Conservation (phyloP, 2,329 filamentous ascomycete genomes). For the Colletotrichum sp. region DNA sequence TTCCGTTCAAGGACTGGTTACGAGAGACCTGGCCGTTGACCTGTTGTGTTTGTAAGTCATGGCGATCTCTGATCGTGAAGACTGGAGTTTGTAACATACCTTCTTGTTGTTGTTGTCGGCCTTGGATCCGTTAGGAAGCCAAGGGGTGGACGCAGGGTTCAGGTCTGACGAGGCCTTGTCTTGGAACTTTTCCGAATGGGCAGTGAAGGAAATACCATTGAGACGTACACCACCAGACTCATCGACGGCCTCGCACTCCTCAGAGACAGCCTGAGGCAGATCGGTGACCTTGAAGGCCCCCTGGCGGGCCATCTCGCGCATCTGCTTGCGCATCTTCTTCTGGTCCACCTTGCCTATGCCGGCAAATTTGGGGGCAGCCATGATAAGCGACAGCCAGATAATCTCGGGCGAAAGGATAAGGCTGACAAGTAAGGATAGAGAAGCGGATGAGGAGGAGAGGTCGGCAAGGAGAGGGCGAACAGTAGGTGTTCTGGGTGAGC, state of each 20-base stretch:
- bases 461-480: not conserved
- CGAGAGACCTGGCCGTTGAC: not conserved
- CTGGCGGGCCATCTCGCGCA: not conserved
- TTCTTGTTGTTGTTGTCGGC: not conserved
- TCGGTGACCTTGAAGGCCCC: not conserved
- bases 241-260: not conserved
- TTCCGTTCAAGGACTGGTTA: not conserved
- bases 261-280: not conserved
- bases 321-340: not conserved
- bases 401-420: not conserved
- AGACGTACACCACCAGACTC: slow-evolving; percentile 16
- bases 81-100: not conserved
- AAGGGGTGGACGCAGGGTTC: slow-evolving; percentile 16
- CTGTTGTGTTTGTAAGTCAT: not conserved
- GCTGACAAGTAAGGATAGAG: not conserved
- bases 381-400: not conserved
- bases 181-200: not conserved
- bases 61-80: not conserved
- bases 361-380: not conserved
- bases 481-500: not conserved
- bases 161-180: not conserved
- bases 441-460: not conserved
- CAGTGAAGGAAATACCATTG: not conserved
- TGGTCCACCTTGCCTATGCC: not conserved
- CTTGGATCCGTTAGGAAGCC: not conserved